Base-by-base conservation (phyloP, 768 basidiomycete genomes). In the Leccinum subgranulosum region DNA sequence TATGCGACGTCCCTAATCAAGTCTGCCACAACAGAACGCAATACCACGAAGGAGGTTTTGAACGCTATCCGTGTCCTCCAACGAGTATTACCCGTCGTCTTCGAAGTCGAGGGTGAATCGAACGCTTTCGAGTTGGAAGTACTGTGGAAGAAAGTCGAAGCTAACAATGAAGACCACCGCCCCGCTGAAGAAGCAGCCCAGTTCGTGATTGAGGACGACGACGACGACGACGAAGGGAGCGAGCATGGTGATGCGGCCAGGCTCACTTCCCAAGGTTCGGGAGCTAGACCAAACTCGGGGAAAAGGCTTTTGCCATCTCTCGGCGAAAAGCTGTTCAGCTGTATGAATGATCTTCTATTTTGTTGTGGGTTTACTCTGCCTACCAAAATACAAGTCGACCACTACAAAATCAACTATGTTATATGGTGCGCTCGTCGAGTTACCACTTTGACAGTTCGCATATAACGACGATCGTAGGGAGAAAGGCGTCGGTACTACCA, bases 311-410 rank as follows among this genome's bases (percentile, higher is more conserved):
- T 85, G 29, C 93, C 91, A n/a, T 88, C 90, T 17, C 74, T 96
- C 4, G 90, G 86, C 1, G 92, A 95, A 66, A 80, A 83, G 60
- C 76, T 98, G 21, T 88, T 96, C 62, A 83, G 80, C 64, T 85
- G 86, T 57, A 76, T 92, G 10, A 83, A 92, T 56, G 95, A 98
- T 69, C 78, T 98, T 11, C 69, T 97, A 39, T 98, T 96, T 71
- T 94, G 93, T 68, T 95, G 92, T 64, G 94, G 92, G 12, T 97
- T 98, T 65, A 96, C 94, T 0, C 75, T 98, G 9, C 92, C 96
- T 9, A 81, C 80, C 28, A 84, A 83, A 69, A 76, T 89, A 47
- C 87, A 91, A 69, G 81, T 85, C 49, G 87, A 90, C 66, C 87
- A 88, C 64, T 84, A 91, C 70, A 89, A 91, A 69, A 86, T 94